Evolutionary conservation across 2,329 filamentous ascomycete genomes (phyloP), one percentile per base, ranked within the genome.

Genomic region (Colletotrichum shisoi): DNA sequence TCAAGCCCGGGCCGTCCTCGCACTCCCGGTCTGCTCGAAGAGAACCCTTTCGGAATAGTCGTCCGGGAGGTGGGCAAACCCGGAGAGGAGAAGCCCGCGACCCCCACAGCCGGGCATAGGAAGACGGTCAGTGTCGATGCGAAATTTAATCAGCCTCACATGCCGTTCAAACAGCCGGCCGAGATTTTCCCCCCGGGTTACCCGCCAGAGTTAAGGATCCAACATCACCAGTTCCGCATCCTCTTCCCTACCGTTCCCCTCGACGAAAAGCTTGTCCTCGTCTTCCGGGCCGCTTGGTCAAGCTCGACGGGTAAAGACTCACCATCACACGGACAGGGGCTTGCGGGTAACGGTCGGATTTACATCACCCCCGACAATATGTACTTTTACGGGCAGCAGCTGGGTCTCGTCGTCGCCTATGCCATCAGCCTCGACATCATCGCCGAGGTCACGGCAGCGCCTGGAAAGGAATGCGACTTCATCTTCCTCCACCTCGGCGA

Each of bases 301-400:
- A 87, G 84, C 70, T 81, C 83, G 19, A 78, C 73, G 37, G 74
- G 81, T 11, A 78, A 80, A 27, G 79, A 80, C 19, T 79, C 80
- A 8, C 76, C 78, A 3, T 77, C 75, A 61, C 79, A 80, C 17
- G 72, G 74, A 1, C 76, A 45, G 27, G 77, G 74, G 68, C 92
- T 98, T 71, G 79, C 83, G 24, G 85, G 85, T 19, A 85, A 85
- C 62, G 86, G 95, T 0, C 88, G 95, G 60, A 89, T 96, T 27
- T 99, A 96, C 76, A 89, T 97, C 67, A 98, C 94, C 0, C 85
- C 90, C 0, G 89, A 90, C 69, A 91, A 94, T 70, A 89, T 99
- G 76, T 98, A 96, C 77, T 98, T 99, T 75, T 99, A 97, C 79
- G 96, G 94, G 72, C 91, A 98, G 74, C 92, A 97, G 74, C 89